These are phyloP conservation scores for Chenopodium berlandieri DNA, from an alignment of 148 eudicot genomes.

Conservation along the genomic window DNA sequence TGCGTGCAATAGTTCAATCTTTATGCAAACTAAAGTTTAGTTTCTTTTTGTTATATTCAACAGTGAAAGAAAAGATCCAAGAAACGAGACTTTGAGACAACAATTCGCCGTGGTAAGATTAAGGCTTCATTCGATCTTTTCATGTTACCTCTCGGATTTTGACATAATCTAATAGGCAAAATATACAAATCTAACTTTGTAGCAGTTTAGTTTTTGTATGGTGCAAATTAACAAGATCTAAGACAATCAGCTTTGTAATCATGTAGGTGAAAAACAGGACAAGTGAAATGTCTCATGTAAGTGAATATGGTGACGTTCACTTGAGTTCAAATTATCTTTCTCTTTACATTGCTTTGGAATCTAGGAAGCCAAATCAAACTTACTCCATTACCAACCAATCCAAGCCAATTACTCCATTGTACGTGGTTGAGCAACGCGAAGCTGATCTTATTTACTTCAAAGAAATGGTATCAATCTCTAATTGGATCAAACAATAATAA, in stretches of 20 bases:
- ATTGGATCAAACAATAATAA: background rate
- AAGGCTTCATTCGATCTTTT: too few relatives aligned
- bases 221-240: too few relatives aligned
- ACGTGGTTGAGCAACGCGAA: conserved; percentile 33
- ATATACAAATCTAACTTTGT: too few relatives aligned
- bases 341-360: conserved; percentile 15
- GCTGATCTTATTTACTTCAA: conserved; percentile 34
- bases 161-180: too few relatives aligned
- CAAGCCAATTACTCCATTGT: background rate
- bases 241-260: too few relatives aligned
- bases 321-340: conserved; percentile 14
- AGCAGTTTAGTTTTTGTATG: background rate
- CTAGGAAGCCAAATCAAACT: background rate
- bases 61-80: conserved; percentile 28
- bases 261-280: conserved; percentile 32
- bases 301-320: conserved; percentile 32
- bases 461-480: conserved; percentile 24
- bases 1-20: too few relatives aligned
- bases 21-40: too few relatives aligned
- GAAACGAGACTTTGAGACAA: conserved; percentile 26
- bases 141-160: too few relatives aligned
- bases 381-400: background rate
- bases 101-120: conserved; percentile 28
- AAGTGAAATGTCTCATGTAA: conserved; percentile 26
- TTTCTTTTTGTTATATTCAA: conserved; percentile 3